A percentile compares a stretch with the other conserved stretches of the same genome.
Evolutionary conservation across 192 early-diverging fungal genomes (phyloP).

Genomic region (Lobulomyces angularis): DNA sequence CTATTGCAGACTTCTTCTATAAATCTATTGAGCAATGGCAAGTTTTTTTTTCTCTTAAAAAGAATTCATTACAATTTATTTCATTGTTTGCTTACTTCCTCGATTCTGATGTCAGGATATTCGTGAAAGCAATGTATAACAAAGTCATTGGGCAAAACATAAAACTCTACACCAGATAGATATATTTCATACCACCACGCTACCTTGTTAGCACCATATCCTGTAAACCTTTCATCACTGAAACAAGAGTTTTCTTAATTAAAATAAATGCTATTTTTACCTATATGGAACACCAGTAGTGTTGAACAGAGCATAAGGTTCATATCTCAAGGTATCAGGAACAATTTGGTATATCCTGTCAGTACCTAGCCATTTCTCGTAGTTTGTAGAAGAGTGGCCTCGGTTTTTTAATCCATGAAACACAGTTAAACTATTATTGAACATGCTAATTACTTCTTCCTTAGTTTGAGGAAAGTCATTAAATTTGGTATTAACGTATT

Average conservation of each 20-base stretch:
- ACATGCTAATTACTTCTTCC: conserved; percentile 21
- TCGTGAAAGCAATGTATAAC: conserved; percentile 47
- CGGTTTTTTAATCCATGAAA: conserved; percentile 39
- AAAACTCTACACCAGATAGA: conserved; percentile 43
- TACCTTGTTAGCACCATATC: conserved; percentile 51
- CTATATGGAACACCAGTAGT: conserved; percentile 39
- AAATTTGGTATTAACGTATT: conserved; percentile 39
- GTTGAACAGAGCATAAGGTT: conserved; percentile 45
- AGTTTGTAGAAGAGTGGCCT: conserved; percentile 51
- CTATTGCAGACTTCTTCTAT: too few species aligned
- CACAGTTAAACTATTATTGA: conserved; percentile 33
- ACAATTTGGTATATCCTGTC: conserved; percentile 35
- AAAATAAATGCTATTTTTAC: too few species aligned
- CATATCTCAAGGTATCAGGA: conserved; percentile 41
- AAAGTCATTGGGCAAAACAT: conserved; percentile 41
- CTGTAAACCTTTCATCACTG: conserved; percentile 50
- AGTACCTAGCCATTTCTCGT: conserved; percentile 31
- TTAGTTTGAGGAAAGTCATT: conserved; percentile 37
- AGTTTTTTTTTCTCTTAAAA: too few species aligned
- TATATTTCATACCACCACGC: too few species aligned
- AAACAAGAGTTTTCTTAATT: too few species aligned
- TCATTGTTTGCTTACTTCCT: too few species aligned
- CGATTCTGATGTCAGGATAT: too few species aligned
- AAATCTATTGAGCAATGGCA: too few species aligned
- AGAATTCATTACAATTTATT: too few species aligned